Conservation (phyloP, 2,329 filamentous ascomycete genomes). For the Neofusicoccum sp. region DNA sequence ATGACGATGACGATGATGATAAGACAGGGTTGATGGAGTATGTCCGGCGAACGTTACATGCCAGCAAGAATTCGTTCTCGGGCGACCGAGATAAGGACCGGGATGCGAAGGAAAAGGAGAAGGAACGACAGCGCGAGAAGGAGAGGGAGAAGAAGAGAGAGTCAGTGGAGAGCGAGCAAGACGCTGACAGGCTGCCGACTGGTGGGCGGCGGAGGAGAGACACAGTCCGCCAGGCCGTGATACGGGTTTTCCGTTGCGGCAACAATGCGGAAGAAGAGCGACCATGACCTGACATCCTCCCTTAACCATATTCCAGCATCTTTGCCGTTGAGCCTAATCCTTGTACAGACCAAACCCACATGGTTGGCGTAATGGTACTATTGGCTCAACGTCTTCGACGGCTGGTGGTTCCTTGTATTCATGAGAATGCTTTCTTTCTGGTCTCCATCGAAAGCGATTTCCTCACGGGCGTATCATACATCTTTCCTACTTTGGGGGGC, state of each 20-base stretch:
- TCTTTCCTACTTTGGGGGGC: background rate
- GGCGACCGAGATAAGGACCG: background rate
- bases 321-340: background rate
- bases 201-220: background rate
- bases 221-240: slow-evolving; percentile 12
- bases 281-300: background rate
- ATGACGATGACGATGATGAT: slow-evolving; percentile 13
- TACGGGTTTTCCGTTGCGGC: slow-evolving; percentile 12
- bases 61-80: slow-evolving; percentile 11
- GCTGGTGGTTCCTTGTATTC: background rate
- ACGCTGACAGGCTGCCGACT: background rate
- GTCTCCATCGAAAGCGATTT: slow-evolving; percentile 1
- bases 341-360: background rate
- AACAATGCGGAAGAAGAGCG: background rate
- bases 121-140: background rate
- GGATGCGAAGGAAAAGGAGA: background rate
- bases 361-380: background rate
- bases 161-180: background rate
- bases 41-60: slow-evolving; percentile 5
- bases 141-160: background rate
- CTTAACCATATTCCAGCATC: background rate
- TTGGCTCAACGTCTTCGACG: background rate
- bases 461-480: slow-evolving; percentile 4
- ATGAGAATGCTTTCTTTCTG: background rate
- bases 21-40: slow-evolving; percentile 6